Evolutionary conservation across 805 yeast species (phyloP), one percentile per base, ranked within the genome.

Genomic region (Lipomyces orientalis): DNA sequence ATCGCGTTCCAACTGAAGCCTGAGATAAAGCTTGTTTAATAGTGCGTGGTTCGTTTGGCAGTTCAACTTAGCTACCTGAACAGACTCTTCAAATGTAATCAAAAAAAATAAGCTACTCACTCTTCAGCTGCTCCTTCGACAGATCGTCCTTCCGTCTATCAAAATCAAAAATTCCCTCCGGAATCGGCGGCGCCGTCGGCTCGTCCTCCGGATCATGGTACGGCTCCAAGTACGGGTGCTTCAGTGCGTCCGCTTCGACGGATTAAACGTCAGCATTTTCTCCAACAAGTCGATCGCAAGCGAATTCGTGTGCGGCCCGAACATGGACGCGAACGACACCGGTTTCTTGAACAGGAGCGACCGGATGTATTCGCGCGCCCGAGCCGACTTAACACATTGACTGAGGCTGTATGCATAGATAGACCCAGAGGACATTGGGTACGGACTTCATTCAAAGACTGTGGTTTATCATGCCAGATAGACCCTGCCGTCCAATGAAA

Each of bases 201-300:
- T 94, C 98, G 77, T 94, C 98, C 64, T 86, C 87, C 2, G 97
- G 97, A 75, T 94, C 98, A 78, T 94, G 98, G 79, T 94, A 94
- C n/a, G 90, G 85, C 61, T 84, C 80, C 63, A 94, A 81, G 78
- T 94, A 94, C 1, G 97, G 97, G 76, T 94, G 98, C 71, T 84
- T 80, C 59, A 94, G 83, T 0, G 98, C 97, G 68, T 90, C 89
- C 98, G 83, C 75, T 89, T 87, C 12, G 83, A 79, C 1, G 98
- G 98, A 74, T 93, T 91, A 78, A 94, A 94, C 0, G 90, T 85
- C 58, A 94, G 83, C 82, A 94, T 82, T 71, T 85, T 88, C 77
- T 88, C 83, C 64, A 90, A 75, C 55, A 89, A 76, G 71, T 90
- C 93, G n/a, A 90, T 76, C 0, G 91, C 93, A 64, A 82, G 79